A percentile compares a stretch with the other conserved stretches of the same genome.
Conservation (phyloP, 768 basidiomycete species). For the Leccinum sublutescens region DNA sequence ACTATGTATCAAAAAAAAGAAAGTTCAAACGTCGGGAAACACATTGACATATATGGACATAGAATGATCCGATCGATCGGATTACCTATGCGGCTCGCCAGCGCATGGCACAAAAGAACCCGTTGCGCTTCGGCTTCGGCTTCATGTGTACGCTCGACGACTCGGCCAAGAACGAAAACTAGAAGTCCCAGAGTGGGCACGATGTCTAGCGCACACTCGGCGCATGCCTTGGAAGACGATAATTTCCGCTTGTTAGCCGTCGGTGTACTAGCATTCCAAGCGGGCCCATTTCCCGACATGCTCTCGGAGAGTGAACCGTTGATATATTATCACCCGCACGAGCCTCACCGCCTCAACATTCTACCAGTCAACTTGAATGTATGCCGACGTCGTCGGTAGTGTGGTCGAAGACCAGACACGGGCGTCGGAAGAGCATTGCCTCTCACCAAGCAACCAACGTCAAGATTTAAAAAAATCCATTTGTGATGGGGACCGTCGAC, state of each 20-base stretch:
- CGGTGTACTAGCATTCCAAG: constrained; percentile 1
- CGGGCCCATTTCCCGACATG: background rate
- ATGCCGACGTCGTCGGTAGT: background rate
- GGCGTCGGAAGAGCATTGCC: background rate
- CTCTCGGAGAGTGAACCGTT: background rate
- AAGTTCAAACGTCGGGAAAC: background rate
- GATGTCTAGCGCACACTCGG: background rate
- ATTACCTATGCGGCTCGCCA: background rate
- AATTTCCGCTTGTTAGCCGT: constrained; percentile 6
- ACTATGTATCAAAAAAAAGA: background rate
- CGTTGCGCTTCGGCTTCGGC: constrained; percentile 1
- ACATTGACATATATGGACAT: background rate
- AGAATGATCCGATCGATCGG: constrained; percentile 4
- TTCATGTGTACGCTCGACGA: background rate
- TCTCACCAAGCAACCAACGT: background rate
- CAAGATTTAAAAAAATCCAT: background rate
- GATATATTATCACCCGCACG: constrained; percentile 3
- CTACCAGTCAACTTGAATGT: background rate
- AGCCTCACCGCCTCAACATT: background rate
- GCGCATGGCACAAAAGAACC: background rate
- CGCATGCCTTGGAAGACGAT: background rate
- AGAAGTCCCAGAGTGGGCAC: background rate
- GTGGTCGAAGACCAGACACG: background rate
- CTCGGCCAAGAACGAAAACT: background rate
- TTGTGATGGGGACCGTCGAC: background rate